Evolutionary conservation across 768 basidiomycete species (phyloP), one percentile per base, ranked within the genome.

Genomic region (Asterophora lycoperdoides): DNA sequence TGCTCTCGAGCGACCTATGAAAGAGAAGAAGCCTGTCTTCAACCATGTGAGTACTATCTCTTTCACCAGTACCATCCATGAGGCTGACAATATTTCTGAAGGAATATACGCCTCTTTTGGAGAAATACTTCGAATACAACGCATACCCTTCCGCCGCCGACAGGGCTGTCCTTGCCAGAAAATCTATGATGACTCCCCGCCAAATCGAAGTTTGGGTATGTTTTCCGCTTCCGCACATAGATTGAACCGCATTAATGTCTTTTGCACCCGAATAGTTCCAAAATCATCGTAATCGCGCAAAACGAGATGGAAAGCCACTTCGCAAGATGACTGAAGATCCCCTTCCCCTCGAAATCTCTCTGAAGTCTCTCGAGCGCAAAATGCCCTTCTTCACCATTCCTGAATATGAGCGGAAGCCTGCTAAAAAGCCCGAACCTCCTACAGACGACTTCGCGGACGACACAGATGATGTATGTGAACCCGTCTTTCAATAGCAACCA

Each of bases 191-290:
- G 77, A 58, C 69, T 0, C 57, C 57, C 0, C 53, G 72, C 1
- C 79, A 81, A 49, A 78, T 81, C 5, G 74, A 77, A 56, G 74
- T 79, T 43, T 81, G 80, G 80, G 78, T 79, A 51, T 1, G n/a
- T n/a, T n/a, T n/a, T n/a, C n/a, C n/a, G n/a, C n/a, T n/a, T n/a
- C n/a, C n/a, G n/a, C n/a, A n/a, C n/a, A n/a, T n/a, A n/a, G n/a
- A n/a, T n/a, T n/a, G n/a, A n/a, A n/a, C n/a, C n/a, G n/a, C n/a
- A n/a, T n/a, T n/a, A n/a, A n/a, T n/a, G n/a, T n/a, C n/a, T n/a
- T n/a, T n/a, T n/a, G n/a, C n/a, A n/a, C n/a, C n/a, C n/a, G n/a
- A n/a, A n/a, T 9, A 80, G 79, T 81, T 81, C 45, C 79, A 81
- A 64, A 81, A 81, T 35, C 74, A 72, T 15, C 72, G 79, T 5